Evolutionary conservation across 176 grass and related monocot genomes (phyloP), one percentile per base, ranked within the genome.

Genomic region (Otatea glauca): DNA sequence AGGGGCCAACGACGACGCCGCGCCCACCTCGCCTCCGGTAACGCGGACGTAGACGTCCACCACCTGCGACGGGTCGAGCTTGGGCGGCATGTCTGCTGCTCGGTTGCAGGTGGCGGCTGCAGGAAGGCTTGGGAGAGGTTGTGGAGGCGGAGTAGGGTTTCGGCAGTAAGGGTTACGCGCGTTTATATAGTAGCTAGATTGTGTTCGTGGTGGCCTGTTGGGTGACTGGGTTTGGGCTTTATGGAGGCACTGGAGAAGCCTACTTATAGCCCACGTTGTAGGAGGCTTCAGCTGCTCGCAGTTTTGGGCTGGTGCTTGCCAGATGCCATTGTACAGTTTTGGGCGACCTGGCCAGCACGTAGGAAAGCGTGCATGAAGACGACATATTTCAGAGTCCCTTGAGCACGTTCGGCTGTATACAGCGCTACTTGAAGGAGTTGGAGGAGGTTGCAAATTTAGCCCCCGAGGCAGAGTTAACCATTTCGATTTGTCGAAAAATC

Each of bases 41-140:
- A 94, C 95, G 6, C 95, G 90, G 85, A 97, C 92, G 89, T 84
- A 97, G 1, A 95, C 93, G 65, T 98, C 92, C 71, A 98, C 92
- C 70, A 95, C 95, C 89, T 94, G 89, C 39, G 88, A 86, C 1
- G 91, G 94, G 74, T 97, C 94, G 18, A 97, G 65, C 89, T 94
- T 97, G 1, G 94, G 94, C 65, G 91, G 91, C 91, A 94, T 97
- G 81, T 86, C 87, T 71, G 74, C 27, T 20, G 76, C 32, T 61
- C 23, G 66, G 60, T 74, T 14, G 47, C 9, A 12, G 63, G 39
- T 1, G 53, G 61, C 44, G 83, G 72, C 41, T 47, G 65, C 72
- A 68, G 83, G 77, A 39, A 70, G 43, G 66, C 37, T 80, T 39
- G 41, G 38, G 21, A 14, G 72, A 45, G 18, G 47, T 13, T 25